Evolutionary conservation across 208 protist genomes (phyloP), one percentile per base, ranked within the genome.

Genomic region (Ichthyophonus hoferi): DNA sequence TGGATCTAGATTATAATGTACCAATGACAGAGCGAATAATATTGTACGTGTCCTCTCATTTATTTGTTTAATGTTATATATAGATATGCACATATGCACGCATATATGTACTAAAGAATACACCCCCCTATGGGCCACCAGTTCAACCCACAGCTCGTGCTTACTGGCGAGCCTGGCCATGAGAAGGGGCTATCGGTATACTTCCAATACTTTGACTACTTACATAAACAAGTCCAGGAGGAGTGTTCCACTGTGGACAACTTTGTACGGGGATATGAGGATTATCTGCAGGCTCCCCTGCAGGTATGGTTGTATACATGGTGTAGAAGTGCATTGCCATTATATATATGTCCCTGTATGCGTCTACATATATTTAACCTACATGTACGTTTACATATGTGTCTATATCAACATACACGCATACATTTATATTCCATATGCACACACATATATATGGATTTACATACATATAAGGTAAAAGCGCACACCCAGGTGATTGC

Each of bases 261-360:
- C 1, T 95, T 95, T 79, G 91, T 95, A 89, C 40, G 79, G n/a
- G 90, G 94, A 3, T 99, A 96, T 90, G 95, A 97, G 83, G 95
- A 96, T 88, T 95, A 93, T 89, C 88, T 96, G 14, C 94, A 96
- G 89, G 87, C 90, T 17, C 93, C 91, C 1, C 83, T 95, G 14
- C 93, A 93, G 89, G 88, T 82, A 33, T 41, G 79, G 7, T 12
- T 50, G 34, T 37, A 17, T 83, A 24, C 14, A 33, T n/a, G n/a
- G n/a, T n/a, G n/a, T n/a, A n/a, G n/a, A n/a, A n/a, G n/a, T n/a
- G n/a, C n/a, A n/a, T n/a, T n/a, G n/a, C n/a, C n/a, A n/a, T n/a
- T n/a, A n/a, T n/a, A n/a, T n/a, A n/a, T n/a, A n/a, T n/a, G n/a
- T n/a, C n/a, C n/a, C n/a, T n/a, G n/a, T n/a, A n/a, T n/a, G n/a